Percentiles rank a stretch among this genome's conserved stretches.
Evolutionary conservation across 1,139 yeast genomes (phyloP).

Genomic region (Saccharomyces hybrid): DNA sequence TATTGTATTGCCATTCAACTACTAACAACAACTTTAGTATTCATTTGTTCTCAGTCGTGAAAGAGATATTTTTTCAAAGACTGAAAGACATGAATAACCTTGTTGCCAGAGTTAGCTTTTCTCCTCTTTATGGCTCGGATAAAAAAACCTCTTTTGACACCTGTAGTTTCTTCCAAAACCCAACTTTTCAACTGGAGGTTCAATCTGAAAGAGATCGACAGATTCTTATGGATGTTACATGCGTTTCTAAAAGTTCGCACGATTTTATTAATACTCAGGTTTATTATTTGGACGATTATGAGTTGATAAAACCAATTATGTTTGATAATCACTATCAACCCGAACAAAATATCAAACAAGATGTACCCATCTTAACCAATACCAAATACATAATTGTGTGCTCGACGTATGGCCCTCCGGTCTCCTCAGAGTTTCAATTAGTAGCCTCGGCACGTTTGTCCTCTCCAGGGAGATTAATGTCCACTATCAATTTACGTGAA

Average conservation of each 20-base stretch:
- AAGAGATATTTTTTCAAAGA: background rate
- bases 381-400: constrained; percentile 33
- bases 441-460: background rate
- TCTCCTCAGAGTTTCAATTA: constrained; percentile 8
- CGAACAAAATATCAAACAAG: constrained; percentile 24
- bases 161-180: constrained; percentile 49
- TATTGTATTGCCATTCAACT: constrained; percentile 28
- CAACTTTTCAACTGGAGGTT: constrained; percentile 45
- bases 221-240: constrained; percentile 36
- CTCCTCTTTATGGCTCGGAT: background rate
- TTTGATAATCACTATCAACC: constrained; percentile 33
- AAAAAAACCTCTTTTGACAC: background rate
- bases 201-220: constrained; percentile 18
- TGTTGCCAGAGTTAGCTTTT: background rate
- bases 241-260: constrained; percentile 32
- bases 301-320: constrained; percentile 29
- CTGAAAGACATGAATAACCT: background rate
- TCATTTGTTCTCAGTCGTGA: background rate
- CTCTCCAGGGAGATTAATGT: background rate
- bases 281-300: constrained; percentile 30
- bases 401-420: constrained; percentile 22
- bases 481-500: background rate
- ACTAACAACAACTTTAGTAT: constrained; percentile 3
- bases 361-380: constrained; percentile 36
- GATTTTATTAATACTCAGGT: constrained; percentile 32